phyloP scores from a whole-genome alignment of 305 asterid species.

The Ilex paraguariensis region DNA sequence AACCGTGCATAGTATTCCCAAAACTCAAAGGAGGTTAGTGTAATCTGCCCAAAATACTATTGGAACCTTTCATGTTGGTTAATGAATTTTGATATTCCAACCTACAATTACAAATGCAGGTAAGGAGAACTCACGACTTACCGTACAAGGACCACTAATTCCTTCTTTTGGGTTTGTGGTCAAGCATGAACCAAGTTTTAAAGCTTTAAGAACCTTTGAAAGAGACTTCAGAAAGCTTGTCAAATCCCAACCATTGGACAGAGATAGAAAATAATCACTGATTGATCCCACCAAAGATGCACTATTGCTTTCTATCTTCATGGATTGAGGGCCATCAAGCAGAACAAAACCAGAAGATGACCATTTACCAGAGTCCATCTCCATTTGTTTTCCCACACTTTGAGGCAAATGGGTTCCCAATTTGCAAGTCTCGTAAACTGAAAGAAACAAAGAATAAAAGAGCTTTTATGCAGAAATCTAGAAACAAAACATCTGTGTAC shows the following conservation, averaged over 20 bases:
- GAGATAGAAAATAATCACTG: conserved; percentile 96
- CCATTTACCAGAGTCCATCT: conserved; percentile 71
- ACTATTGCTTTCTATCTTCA: conserved; percentile 93
- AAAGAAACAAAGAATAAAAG: conserved; percentile 15
- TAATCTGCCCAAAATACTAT: too few species aligned
- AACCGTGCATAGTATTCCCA: too few species aligned
- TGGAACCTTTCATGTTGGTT: too few species aligned
- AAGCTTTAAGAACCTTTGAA: conserved; percentile 81
- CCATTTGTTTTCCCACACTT: conserved; percentile 82
- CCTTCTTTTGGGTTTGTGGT: conserved; percentile 76
- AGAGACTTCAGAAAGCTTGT: conserved; percentile 89
- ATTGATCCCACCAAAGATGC: conserved; percentile 97
- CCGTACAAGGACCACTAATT: conserved; percentile 84
- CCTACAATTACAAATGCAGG: not conserved
- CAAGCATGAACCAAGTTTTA: conserved; percentile 69
- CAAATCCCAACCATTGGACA: conserved; percentile 99
- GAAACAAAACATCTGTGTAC: not conserved
- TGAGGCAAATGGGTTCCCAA: conserved; percentile 96
- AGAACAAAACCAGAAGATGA: conserved; percentile 87
- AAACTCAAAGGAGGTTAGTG: too few species aligned
- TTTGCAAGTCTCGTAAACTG: conserved; percentile 96
- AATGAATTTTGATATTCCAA: too few species aligned
- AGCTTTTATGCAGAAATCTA: not conserved
- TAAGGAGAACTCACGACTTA: conserved; percentile 37
- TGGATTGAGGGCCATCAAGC: conserved; percentile 97